Evolutionary conservation across 1,284 basidiomycete genomes (phyloP), one percentile per base, ranked within the genome.

Genomic region (Inonotus obliquus): DNA sequence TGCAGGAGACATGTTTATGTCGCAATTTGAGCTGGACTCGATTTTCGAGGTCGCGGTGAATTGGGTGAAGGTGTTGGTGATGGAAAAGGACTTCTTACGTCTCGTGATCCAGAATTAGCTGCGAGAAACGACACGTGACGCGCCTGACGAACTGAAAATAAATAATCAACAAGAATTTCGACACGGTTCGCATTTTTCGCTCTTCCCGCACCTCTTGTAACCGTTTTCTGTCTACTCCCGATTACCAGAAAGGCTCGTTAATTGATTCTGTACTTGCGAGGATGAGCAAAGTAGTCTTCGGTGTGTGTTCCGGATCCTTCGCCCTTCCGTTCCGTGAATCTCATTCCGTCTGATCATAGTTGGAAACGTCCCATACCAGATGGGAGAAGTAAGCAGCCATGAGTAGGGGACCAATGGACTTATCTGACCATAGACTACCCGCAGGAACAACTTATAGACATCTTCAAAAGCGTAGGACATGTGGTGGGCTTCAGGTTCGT

Each of bases 361-460:
- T 53, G 90, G 91, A 60, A 92, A 92, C 81, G 89, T 92, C 7
- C 90, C 90, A 27, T 92, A 92, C 73, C 89, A 88, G 67, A 92
- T 92, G 87, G 85, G 83, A 54, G 91, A 92, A 77, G 84, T 76
- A 69, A 59, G 79, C 74, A 0, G 55, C 55, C 21, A 47, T 39
- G 29, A 48, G 21, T 47, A 54, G 27, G 44, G 19, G 19, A 32
- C 37, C 5, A 17, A 23, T 2, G 45, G 19, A 47, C 4, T n/a
- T 57, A 29, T 37, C 32, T n/a, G 13, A 60, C 38, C 47, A 37
- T 4, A 29, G 27, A 13, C 25, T 49, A 14, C 32, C 47, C 54
- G n/a, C 65, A 86, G 85, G 90, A 92, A 32, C 86, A 91, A 73
- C 78, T 92, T 51, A 91, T 91, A 54, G 89, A 91, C 54, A 87